Conservation (phyloP, 495 filamentous ascomycete species). For the Lasiosphaeriaceae sp. region DNA sequence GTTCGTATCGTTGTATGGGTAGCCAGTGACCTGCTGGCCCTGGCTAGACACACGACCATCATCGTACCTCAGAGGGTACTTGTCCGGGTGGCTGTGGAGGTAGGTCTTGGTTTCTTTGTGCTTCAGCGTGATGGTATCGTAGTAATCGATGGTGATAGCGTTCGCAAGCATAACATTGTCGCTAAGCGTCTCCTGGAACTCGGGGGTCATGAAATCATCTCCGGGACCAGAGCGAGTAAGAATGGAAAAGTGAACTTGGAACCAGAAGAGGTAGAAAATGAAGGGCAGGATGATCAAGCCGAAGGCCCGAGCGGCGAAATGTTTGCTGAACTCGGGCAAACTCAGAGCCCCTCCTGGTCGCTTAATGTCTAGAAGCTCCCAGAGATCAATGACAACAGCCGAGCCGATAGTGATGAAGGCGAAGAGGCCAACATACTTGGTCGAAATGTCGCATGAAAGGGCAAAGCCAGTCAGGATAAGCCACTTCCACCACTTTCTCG, state of each 20-base stretch:
- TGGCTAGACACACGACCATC: slow-evolving; percentile 97
- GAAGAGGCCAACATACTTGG: slow-evolving; percentile 95
- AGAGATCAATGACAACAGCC: slow-evolving; percentile 89
- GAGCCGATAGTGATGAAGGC: slow-evolving; percentile 96
- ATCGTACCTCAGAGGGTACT: slow-evolving; percentile 91
- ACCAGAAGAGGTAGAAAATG: slow-evolving; percentile 99
- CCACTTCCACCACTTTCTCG: slow-evolving; percentile 99
- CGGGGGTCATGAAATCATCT: slow-evolving; percentile 97
- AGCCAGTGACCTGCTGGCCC: slow-evolving; percentile 96
- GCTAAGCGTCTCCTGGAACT: slow-evolving; percentile 93
- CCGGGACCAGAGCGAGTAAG: slow-evolving; percentile 85
- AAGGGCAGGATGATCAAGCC: slow-evolving; percentile 87
- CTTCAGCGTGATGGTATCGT: slow-evolving; percentile 78
- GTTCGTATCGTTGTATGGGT: slow-evolving; percentile 97
- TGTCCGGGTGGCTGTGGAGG: slow-evolving; percentile 87
- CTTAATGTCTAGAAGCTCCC: slow-evolving; percentile 88
- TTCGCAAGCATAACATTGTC: slow-evolving; percentile 90
- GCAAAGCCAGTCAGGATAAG: slow-evolving; percentile 89
- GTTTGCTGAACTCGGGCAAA: slow-evolving; percentile 77
- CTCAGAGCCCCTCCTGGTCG: slow-evolving; percentile 71
- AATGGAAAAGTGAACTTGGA: slow-evolving; percentile 96
- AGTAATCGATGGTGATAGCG: slow-evolving; percentile 82
- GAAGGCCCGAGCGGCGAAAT: slow-evolving; percentile 79
- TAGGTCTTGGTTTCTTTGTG: slow-evolving; percentile 98
- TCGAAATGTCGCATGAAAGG: slow-evolving; percentile 95